Conservation (phyloP, 1,139 yeast species). For the Candida albicans region DNA sequence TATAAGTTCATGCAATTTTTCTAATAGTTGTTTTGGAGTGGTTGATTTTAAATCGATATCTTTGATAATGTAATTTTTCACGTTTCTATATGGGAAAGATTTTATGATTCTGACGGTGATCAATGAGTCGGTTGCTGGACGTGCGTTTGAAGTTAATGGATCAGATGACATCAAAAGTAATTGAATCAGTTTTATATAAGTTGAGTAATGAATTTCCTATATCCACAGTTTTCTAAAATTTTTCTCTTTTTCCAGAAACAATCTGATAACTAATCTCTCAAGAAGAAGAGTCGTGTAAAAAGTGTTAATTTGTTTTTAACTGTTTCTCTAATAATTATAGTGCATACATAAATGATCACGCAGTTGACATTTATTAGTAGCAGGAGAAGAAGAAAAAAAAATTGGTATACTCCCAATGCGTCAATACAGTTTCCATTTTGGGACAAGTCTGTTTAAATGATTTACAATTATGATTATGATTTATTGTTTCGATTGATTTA, state of each 20-base stretch:
- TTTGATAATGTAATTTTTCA: slow-evolving; percentile 73
- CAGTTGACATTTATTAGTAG: too few relatives aligned
- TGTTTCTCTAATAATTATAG: too few relatives aligned
- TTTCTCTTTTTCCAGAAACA: too few relatives aligned
- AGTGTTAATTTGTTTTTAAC: too few relatives aligned
- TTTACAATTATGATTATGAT: neutral
- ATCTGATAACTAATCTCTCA: too few relatives aligned
- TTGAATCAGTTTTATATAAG: too few relatives aligned
- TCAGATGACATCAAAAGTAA: slow-evolving; percentile 23
- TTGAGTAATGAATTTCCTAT: too few relatives aligned
- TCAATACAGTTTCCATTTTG: neutral
- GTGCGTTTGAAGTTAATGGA: slow-evolving; percentile 65
- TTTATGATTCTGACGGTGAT: slow-evolving; percentile 84
- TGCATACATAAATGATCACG: neutral
- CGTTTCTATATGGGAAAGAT: slow-evolving; percentile 90
- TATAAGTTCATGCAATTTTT: slow-evolving; percentile 46
- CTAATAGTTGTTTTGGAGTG: slow-evolving; percentile 65
- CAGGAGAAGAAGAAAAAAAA: neutral
- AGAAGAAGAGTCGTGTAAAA: too few relatives aligned
- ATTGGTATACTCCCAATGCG: neutral
- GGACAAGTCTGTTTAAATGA: neutral
- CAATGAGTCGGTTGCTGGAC: slow-evolving; percentile 69
- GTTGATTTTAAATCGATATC: slow-evolving; percentile 70
- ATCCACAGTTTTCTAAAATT: too few relatives aligned
- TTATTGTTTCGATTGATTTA: too few relatives aligned